phyloP scores from a whole-genome alignment of 805 yeast species.

The Tetrapisispora arboricola region DNA sequence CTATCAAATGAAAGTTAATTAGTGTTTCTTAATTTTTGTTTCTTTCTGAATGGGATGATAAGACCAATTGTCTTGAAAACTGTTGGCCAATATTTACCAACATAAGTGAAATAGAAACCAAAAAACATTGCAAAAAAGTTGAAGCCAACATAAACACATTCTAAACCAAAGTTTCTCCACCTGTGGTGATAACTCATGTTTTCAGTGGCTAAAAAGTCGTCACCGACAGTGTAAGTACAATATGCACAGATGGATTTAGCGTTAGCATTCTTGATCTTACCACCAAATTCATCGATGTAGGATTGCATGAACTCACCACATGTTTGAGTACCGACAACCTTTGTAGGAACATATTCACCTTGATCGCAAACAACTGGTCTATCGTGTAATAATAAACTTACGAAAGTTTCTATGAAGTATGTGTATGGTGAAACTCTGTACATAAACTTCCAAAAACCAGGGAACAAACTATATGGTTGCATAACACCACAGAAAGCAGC shows the following conservation, averaged over 20 bases:
- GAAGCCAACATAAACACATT: conserved; percentile 38
- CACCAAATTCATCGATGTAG: conserved; percentile 14
- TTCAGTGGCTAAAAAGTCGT: conserved; percentile 37
- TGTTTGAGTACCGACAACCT: conserved; percentile 29
- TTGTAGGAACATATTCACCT: conserved; percentile 14
- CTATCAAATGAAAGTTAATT: not conserved
- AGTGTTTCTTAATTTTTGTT: not conserved
- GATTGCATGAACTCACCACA: conserved; percentile 17
- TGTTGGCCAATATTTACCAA: conserved; percentile 13
- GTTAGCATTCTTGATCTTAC: conserved; percentile 14
- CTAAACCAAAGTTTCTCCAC: conserved; percentile 55
- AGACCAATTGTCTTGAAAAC: conserved; percentile 4
- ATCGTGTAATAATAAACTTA: conserved; percentile 41
- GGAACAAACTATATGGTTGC: conserved; percentile 31
- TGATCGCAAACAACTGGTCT: conserved; percentile 34
- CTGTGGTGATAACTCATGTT: conserved; percentile 24
- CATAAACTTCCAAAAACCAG: conserved; percentile 36
- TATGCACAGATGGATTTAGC: conserved; percentile 41
- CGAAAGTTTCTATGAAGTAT: conserved; percentile 35
- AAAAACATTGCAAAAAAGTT: conserved; percentile 34
- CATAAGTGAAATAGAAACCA: conserved; percentile 38
- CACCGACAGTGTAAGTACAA: conserved; percentile 45
- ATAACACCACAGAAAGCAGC: conserved; percentile 32
- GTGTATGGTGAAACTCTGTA: conserved; percentile 35
- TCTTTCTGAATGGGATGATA: conserved; percentile 1